Base-by-base conservation (phyloP, 352 stramenopile species). In the Phytophthora tentaculata region DNA sequence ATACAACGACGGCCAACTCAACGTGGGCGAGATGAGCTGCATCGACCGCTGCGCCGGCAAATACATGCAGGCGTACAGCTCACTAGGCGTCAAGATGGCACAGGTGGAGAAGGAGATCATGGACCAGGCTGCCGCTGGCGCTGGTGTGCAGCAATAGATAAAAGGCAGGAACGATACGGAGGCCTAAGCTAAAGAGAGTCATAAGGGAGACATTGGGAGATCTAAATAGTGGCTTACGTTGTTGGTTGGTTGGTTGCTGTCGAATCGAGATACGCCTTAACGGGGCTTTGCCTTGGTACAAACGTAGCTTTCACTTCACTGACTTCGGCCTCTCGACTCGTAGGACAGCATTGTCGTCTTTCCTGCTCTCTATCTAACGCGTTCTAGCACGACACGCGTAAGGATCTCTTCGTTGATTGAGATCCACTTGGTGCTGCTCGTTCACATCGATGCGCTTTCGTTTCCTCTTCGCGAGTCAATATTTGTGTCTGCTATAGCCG, bases 1-100 rank as follows among this genome's bases (percentile, higher is more conserved):
- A 79, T 98, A 98, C 81, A 96, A 95, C 53, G 97, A 99, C 74
- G 86, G 90, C 52, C 96, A 99, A 73, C 83, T 99, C 9, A 97
- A 97, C 57, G 86, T 99, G 28, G 97, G 96, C 69, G 97, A 99
- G 86, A 99, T 99, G 96, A 98, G 84, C 75, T 99, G 97, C 83
- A 97, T 98, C 62, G 97, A 99, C 86, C 92, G 97, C 69, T 99
- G 97, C 75, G 93, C 98, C 29, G 86, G 92, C 61, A 99, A 99
- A 81, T 99, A 99, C 84, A 95, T 99, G 81, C 94, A 99, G 74
- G 84, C 94, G 28, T 97, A 99, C 73, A 95, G 97, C 73, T 89
- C 95, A 47, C 84, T 99, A 47, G 95, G 96, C 45, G 82, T 96
- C 67, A 97, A 98, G 61, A 91, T 99, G 77, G 92, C 98, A 69